Percentiles rank a stretch among this genome's conserved stretches.
Evolutionary conservation across 352 stramenopile species (phyloP).

Genomic region (Phytophthora colocasiae): DNA sequence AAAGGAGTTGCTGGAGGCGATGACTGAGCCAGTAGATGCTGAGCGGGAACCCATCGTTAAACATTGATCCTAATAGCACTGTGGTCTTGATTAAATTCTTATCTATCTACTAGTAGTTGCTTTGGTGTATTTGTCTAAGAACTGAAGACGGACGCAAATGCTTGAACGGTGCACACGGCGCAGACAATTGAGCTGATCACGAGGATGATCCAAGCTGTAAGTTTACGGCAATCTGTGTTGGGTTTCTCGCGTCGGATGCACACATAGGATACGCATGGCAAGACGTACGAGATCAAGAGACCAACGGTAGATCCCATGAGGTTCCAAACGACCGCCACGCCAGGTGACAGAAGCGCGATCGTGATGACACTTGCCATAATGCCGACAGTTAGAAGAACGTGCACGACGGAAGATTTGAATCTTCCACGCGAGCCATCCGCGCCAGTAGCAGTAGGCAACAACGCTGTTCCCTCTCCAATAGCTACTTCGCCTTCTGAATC

Average conservation of each 20-base stretch:
- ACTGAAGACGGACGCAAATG: slow-evolving; percentile 53
- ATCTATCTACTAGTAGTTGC: slow-evolving; percentile 23
- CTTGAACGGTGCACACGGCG: slow-evolving; percentile 77
- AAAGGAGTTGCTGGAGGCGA: slow-evolving; percentile 70
- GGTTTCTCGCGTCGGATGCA: slow-evolving; percentile 81
- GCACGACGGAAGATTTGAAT: slow-evolving; percentile 39
- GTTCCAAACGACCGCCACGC: slow-evolving; percentile 90
- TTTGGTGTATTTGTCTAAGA: slow-evolving; percentile 25
- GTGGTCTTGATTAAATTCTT: slow-evolving; percentile 13
- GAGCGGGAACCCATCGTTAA: slow-evolving; percentile 8
- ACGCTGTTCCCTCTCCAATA: slow-evolving; percentile 41
- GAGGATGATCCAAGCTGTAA: slow-evolving; percentile 83
- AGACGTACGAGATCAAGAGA: slow-evolving; percentile 88
- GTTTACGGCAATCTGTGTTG: slow-evolving; percentile 67
- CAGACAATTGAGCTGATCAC: slow-evolving; percentile 75
- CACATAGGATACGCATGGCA: slow-evolving; percentile 89
- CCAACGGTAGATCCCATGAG: slow-evolving; percentile 89
- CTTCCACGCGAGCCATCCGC: slow-evolving; percentile 9
- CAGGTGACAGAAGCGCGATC: slow-evolving; percentile 75
- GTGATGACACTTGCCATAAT: slow-evolving; percentile 70
- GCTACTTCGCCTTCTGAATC: slow-evolving; percentile 32
- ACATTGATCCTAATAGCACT: slow-evolving; percentile 13
- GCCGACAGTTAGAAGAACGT: slow-evolving; percentile 72
- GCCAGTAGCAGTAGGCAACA: slow-evolving; percentile 27
- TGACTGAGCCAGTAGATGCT: slow-evolving; percentile 29